Evolutionary conservation across 176 grass and related monocot genomes (phyloP).

Genomic region (Triticum aestivum): DNA sequence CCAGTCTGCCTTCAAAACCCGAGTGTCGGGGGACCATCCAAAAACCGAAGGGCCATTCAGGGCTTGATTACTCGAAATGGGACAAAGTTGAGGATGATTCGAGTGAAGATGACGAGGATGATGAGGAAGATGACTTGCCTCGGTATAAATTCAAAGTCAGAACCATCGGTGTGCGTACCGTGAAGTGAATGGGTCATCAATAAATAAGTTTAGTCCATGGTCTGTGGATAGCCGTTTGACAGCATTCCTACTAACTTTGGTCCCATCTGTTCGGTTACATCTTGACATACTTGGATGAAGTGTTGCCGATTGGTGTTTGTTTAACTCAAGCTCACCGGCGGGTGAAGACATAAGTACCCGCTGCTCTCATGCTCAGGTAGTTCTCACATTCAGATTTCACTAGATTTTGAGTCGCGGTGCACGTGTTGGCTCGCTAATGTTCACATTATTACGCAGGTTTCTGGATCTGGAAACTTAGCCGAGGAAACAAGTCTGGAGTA

Average conservation of each 20-base stretch:
- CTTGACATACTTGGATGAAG: not conserved
- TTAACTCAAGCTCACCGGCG: not conserved
- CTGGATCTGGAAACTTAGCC: not conserved
- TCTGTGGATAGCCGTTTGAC: slow-evolving; percentile 18
- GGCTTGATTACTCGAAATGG: slow-evolving; percentile 95
- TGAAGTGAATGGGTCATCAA: slow-evolving; percentile 51
- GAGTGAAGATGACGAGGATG: slow-evolving; percentile 80
- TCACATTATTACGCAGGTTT: slow-evolving; percentile 1
- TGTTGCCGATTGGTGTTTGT: not conserved
- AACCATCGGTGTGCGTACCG: slow-evolving; percentile 64
- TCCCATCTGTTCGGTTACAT: not conserved
- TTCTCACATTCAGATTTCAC: not conserved
- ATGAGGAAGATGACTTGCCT: slow-evolving; percentile 59
- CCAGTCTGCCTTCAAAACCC: not conserved
- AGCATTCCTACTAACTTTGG: slow-evolving; percentile 8
- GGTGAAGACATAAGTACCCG: not conserved
- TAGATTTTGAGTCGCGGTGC: not conserved
- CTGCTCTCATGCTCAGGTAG: slow-evolving; percentile 19
- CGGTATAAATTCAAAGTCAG: slow-evolving; percentile 82
- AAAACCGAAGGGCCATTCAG: slow-evolving; percentile 92
- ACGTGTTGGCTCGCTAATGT: not conserved
- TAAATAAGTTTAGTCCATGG: not conserved
- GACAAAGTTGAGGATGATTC: slow-evolving; percentile 85
- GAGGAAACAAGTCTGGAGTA: not conserved
- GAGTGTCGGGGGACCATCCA: not conserved